A percentile compares a stretch with the other conserved stretches of the same genome.
phyloP scores from a whole-genome alignment of 495 filamentous ascomycete species.

The Penicillium egyptiacum region DNA sequence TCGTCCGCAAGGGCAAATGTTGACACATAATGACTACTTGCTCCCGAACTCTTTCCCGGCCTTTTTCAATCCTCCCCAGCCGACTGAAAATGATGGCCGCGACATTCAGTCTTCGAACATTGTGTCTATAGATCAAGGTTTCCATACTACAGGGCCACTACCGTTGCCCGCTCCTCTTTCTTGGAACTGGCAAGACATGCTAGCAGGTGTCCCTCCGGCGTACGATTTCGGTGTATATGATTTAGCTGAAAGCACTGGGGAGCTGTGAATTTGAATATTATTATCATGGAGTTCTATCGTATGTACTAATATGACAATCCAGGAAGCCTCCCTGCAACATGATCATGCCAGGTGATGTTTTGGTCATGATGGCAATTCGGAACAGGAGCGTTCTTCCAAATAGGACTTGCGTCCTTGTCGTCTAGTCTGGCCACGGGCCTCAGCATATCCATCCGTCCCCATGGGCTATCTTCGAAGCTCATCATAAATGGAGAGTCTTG shows the following conservation, averaged over 20 bases:
- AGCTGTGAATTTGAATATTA: background rate
- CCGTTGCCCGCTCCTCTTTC: constrained; percentile 5
- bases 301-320: background rate
- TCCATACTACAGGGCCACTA: background rate
- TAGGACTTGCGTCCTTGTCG: constrained; percentile 25
- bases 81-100: background rate
- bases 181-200: constrained; percentile 19
- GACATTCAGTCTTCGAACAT: background rate
- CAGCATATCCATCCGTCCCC: constrained; percentile 24
- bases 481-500: constrained; percentile 29
- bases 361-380: constrained; percentile 28
- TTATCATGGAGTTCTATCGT: background rate
- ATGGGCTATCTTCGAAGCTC: constrained; percentile 25
- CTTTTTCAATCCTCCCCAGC: background rate
- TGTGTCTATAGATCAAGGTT: background rate
- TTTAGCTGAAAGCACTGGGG: background rate
- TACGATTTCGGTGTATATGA: background rate
- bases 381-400: constrained; percentile 27
- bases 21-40: background rate
- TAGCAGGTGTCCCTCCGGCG: constrained; percentile 3
- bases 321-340: background rate
- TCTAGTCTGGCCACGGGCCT: constrained; percentile 27
- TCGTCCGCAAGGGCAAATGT: background rate
- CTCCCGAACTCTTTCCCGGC: background rate
- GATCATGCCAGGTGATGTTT: constrained; percentile 20